Evolutionary conservation across 148 eudicot species (phyloP).

Genomic region (Polygonum maritimum): DNA sequence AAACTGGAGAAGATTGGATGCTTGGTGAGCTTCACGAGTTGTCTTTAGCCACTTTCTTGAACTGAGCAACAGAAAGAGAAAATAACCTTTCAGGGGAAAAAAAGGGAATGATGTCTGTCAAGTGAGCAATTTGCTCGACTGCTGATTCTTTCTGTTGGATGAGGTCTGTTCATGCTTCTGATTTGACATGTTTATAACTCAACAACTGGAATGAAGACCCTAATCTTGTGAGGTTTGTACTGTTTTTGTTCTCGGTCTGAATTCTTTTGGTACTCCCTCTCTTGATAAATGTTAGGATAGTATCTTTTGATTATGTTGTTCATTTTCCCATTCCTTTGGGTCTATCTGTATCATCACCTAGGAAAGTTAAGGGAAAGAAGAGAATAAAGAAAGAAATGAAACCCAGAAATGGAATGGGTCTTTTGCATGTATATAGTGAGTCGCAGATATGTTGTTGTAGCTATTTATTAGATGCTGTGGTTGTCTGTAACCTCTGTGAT

Average conservation of each 20-base stretch:
- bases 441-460: not conserved
- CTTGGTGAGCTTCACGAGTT: constrained; percentile 78
- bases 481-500: not conserved
- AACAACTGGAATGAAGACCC: constrained; percentile 1
- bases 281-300: constrained; percentile 4
- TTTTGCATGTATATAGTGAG: constrained; percentile 7
- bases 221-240: not conserved
- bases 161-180: not conserved
- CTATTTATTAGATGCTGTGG: not conserved
- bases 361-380: not conserved
- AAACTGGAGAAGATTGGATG: constrained; percentile 97
- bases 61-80: constrained; percentile 13
- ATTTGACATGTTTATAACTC: not conserved
- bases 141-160: not conserved
- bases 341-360: constrained; percentile 4
- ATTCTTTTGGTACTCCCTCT: not conserved
- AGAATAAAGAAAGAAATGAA: not conserved
- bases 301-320: not conserved
- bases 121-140: not conserved
- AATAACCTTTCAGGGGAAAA: not conserved
- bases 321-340: not conserved
- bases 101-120: not conserved
- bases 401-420: constrained; percentile 4
- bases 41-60: constrained; percentile 52
- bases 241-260: not conserved